Evolutionary conservation across 371 early-diverging fungal species (phyloP).

Genomic region (Coemansia sp.): DNA sequence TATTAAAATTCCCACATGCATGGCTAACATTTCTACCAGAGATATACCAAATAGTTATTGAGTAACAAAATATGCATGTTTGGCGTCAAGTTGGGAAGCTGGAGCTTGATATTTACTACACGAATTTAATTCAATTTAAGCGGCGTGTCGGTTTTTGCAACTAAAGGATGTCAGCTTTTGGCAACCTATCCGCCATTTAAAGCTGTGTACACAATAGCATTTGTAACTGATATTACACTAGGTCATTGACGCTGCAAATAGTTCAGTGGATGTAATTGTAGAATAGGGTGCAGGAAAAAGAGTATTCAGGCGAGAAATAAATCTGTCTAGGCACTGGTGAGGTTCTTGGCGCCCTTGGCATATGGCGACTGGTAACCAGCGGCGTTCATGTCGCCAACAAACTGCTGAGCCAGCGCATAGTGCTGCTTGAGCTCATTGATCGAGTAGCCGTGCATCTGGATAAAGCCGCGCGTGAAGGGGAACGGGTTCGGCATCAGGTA

Average conservation of each 20-base stretch:
- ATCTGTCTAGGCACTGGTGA: neutral
- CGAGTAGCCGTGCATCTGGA: constrained; percentile 46
- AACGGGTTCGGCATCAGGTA: constrained; percentile 48
- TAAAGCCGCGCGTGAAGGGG: constrained; percentile 22
- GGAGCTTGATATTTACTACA: no score
- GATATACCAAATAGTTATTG: no score
- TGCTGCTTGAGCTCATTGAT: constrained; percentile 30
- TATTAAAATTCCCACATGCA: no score
- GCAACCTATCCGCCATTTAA: no score
- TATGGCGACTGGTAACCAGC: constrained; percentile 47
- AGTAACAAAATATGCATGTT: no score
- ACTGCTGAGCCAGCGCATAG: constrained; percentile 33
- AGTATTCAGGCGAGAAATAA: neutral
- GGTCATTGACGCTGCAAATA: neutral
- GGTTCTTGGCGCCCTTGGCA: constrained; percentile 23
- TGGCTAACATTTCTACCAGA: no score
- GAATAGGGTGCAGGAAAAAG: neutral
- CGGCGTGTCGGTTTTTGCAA: no score
- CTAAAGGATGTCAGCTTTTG: no score
- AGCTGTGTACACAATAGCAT: no score
- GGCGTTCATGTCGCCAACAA: constrained; percentile 40
- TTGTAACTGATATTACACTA: no score
- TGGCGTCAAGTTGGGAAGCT: no score
- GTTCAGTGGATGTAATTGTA: neutral
- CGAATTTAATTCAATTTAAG: no score